These are phyloP conservation scores for Collybiopsis luxurians DNA, from an alignment of 768 basidiomycete genomes.

Conservation along the genomic window DNA sequence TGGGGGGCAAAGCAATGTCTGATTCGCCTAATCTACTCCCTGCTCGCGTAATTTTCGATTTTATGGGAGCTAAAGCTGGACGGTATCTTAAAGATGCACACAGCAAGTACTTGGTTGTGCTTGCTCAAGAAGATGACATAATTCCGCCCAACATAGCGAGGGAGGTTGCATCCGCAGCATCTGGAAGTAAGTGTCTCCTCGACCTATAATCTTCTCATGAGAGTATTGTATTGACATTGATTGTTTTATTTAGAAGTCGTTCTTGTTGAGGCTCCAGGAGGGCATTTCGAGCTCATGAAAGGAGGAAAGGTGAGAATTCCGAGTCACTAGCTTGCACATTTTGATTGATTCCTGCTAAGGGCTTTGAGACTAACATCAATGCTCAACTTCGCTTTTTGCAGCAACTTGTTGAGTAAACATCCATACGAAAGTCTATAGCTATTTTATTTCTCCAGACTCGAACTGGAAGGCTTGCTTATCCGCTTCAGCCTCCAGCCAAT, in stretches of 20 bases:
- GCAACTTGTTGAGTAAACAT: too few species aligned
- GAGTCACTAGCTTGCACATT: too few species aligned
- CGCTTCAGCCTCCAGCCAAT: too few species aligned
- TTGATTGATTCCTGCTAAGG: too few species aligned
- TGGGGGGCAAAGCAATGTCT: neutral
- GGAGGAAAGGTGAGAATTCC: conserved; percentile 23
- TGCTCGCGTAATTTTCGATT: neutral
- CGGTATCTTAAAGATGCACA: conserved; percentile 13
- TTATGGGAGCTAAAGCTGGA: conserved; percentile 10
- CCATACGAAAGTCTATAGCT: too few species aligned
- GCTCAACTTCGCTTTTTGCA: too few species aligned
- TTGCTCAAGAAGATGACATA: conserved; percentile 18
- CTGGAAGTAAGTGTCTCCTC: conserved; percentile 13
- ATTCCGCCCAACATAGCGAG: conserved; percentile 13
- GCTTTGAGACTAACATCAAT: too few species aligned
- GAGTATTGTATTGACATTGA: neutral
- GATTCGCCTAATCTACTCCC: neutral
- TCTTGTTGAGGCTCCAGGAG: conserved; percentile 15
- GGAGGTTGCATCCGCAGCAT: conserved; percentile 13
- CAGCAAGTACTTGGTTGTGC: conserved; percentile 13
- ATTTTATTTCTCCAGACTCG: too few species aligned
- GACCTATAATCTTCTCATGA: too few species aligned
- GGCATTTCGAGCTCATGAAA: conserved; percentile 24
- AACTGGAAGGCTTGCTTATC: too few species aligned
- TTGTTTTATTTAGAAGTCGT: conserved; percentile 14